Evolutionary conservation across 2,329 filamentous ascomycete genomes (phyloP), one percentile per base, ranked within the genome.

Genomic region (Rhynchosporium agropyri): DNA sequence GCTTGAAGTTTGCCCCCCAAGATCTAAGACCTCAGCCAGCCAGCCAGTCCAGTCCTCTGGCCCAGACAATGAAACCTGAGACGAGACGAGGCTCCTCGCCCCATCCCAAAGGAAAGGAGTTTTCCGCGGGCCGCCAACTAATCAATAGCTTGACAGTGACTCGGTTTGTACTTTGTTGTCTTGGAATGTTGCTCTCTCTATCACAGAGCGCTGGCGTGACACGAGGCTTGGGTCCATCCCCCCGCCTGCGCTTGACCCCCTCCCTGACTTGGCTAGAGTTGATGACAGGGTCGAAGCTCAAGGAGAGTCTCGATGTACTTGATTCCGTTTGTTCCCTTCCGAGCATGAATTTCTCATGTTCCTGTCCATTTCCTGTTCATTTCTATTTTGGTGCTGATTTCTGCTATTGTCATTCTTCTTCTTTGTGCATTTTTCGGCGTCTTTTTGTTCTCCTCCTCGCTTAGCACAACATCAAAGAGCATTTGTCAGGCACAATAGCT

Each of bases 401-500:
- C 26, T 48, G n/a, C 29, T 31, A 31, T 42, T 31, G 29, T n/a
- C 8, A 6, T 40, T 15, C 31, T 28, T 12, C 12, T 62, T 12
- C 7, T 36, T 53, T 38, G 20, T 43, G 10, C n/a, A 20, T 20
- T 43, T 54, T 33, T 45, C 20, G 13, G 13, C 26, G 26, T 20
- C 29, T 43, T 51, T n/a, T 33, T 49, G 10, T 53, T 62, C 28
- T 26, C 31, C 15, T 62, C 36, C 45, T 62, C 60, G 54, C 51
- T 57, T 56, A 29, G 51, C 20, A 26, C 38, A 43, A 38, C 12
- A 40, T 15, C 3, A 49, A 26, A 33, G n/a, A 46, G n/a, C 10
- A 28, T 42, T 56, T 40, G 31, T 48, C 15, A n/a, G 20, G 15
- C 20, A 56, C 45, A 62, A 62, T 53, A 58, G 38, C 54, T 51